phyloP scores from a whole-genome alignment of 2,329 filamentous ascomycete genomes.

The Phaeosphaeria sp. region DNA sequence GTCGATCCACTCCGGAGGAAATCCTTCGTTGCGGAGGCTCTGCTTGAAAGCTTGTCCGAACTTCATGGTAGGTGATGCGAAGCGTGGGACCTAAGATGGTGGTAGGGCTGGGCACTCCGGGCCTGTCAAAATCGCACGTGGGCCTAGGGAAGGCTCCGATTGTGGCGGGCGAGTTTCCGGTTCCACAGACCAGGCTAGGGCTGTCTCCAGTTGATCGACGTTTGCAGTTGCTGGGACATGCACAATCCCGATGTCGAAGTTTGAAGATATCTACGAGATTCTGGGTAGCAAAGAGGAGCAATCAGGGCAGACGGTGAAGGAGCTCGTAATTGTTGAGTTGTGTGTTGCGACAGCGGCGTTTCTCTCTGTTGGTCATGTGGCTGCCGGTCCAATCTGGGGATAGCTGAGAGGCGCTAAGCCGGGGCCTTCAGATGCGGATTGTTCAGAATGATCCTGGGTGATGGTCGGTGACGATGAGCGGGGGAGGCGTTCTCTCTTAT shows the following conservation, averaged over 20 bases:
- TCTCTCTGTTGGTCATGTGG: slow-evolving; percentile 13
- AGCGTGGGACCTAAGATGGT: slow-evolving; percentile 14
- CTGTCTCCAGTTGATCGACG: neutral
- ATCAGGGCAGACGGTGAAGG: neutral
- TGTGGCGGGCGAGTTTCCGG: slow-evolving; percentile 16
- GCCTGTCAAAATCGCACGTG: slow-evolving; percentile 37
- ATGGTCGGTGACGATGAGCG: neutral
- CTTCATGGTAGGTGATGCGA: slow-evolving; percentile 68
- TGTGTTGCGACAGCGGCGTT: slow-evolving; percentile 3
- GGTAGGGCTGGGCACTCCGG: slow-evolving; percentile 31
- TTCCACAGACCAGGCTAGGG: slow-evolving; percentile 12
- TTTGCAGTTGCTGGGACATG: slow-evolving; percentile 1
- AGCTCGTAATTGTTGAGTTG: slow-evolving; percentile 2
- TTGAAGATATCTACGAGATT: neutral
- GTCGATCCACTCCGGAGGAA: slow-evolving; percentile 73
- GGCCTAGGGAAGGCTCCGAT: slow-evolving; percentile 15
- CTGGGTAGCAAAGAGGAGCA: neutral
- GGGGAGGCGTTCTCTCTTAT: slow-evolving; percentile 8
- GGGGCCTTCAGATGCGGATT: neutral
- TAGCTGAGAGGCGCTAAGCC: slow-evolving; percentile 11
- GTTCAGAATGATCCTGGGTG: neutral
- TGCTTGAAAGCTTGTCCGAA: slow-evolving; percentile 81
- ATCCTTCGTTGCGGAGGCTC: slow-evolving; percentile 73
- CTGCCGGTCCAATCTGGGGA: slow-evolving; percentile 9
- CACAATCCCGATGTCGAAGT: slow-evolving; percentile 2